Evolutionary conservation across 345 rosid species (phyloP).

Genomic region (Nasturtium officinale): DNA sequence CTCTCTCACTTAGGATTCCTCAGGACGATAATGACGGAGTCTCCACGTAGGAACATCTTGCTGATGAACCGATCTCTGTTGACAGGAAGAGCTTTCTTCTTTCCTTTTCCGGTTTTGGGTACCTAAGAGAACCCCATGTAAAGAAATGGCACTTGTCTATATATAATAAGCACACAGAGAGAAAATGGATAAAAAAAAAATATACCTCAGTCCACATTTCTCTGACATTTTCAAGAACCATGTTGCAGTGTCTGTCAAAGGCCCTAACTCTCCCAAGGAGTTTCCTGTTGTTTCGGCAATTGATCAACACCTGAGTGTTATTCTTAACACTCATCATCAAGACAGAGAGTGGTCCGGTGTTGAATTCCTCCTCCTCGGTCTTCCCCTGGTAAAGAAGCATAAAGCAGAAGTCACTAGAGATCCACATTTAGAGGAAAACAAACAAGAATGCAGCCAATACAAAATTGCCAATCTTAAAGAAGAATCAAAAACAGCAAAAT

Average conservation of each 20-base stretch:
- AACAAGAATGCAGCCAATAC: neutral
- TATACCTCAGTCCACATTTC: conserved; percentile 99
- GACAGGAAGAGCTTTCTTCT: conserved; percentile 92
- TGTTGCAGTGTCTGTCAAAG: conserved; percentile 95
- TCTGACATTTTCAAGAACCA: conserved; percentile 99
- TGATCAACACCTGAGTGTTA: conserved; percentile 95
- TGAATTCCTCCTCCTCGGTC: conserved; percentile 95
- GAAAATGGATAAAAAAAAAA: neutral
- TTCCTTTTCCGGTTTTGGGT: conserved; percentile 96
- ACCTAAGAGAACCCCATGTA: conserved; percentile 47
- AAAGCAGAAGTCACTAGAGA: neutral
- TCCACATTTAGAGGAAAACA: neutral
- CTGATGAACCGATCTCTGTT: conserved; percentile 96
- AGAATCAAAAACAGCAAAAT: neutral
- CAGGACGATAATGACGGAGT: conserved; percentile 94
- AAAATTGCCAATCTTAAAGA: neutral
- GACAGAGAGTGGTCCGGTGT: conserved; percentile 94
- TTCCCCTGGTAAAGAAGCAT: conserved; percentile 43
- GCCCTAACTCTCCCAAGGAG: conserved; percentile 96
- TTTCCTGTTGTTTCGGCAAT: conserved; percentile 69
- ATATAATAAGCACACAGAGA: neutral
- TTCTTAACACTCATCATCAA: conserved; percentile 97
- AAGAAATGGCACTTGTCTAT: neutral
- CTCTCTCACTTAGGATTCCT: conserved; percentile 82
- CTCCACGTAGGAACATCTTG: conserved; percentile 98